These are phyloP conservation scores for Galium porrigens DNA, from an alignment of 305 asterid species.

Conservation along the genomic window DNA sequence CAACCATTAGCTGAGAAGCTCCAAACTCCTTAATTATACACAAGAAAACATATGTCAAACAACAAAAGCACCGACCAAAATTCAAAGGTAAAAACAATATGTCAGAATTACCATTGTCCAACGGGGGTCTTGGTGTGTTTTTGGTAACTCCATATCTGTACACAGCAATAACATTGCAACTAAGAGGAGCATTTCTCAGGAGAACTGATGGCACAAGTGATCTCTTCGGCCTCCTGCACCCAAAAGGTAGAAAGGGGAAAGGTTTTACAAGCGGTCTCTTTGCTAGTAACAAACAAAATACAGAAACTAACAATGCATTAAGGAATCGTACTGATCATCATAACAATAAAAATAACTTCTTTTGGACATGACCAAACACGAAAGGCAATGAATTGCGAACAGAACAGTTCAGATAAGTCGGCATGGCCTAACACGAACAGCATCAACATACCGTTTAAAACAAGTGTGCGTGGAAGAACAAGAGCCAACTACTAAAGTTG, in stretches of 20 bases:
- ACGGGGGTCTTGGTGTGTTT: constrained; percentile 34
- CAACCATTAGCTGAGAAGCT: constrained; percentile 25
- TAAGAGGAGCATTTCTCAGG: constrained; percentile 50
- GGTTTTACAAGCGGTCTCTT: background rate
- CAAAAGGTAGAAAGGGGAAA: background rate
- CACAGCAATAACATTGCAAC: constrained; percentile 47
- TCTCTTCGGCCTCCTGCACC: constrained; percentile 41
- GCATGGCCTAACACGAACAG: background rate
- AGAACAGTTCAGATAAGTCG: background rate
- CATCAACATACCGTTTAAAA: constrained; percentile 39
- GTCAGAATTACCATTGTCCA: constrained; percentile 36
- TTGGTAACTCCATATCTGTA: constrained; percentile 34
- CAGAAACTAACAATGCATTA: background rate
- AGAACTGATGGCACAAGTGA: constrained; percentile 52
- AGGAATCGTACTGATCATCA: background rate
- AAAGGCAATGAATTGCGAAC: background rate
- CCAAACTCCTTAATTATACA: constrained; percentile 8
- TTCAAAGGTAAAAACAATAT: background rate
- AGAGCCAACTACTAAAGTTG: constrained; percentile 62
- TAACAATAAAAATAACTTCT: background rate
- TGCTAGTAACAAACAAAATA: background rate
- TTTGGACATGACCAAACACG: background rate
- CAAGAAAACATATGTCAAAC: constrained; percentile 2
- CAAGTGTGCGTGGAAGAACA: constrained; percentile 31
- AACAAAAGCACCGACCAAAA: background rate